These are phyloP conservation scores for Microcyclospora tardicrescens DNA, from an alignment of 2,329 filamentous ascomycete species.

Conservation along the genomic window DNA sequence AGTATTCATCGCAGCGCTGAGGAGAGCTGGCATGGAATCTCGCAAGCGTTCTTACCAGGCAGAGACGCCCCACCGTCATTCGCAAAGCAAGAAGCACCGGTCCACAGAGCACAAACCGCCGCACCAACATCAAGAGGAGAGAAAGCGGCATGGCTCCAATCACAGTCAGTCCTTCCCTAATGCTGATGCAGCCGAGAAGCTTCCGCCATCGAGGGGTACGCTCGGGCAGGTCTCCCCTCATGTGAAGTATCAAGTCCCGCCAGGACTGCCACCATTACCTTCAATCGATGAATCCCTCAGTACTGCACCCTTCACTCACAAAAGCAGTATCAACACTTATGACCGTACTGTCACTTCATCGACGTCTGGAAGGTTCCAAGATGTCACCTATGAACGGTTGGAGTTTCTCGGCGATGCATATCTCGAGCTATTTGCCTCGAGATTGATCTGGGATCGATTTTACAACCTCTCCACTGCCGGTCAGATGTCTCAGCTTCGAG, in stretches of 20 bases:
- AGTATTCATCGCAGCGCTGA: constrained; percentile 14
- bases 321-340: constrained; percentile 12
- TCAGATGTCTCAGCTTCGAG: constrained; percentile 60
- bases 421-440: constrained; percentile 62
- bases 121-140: constrained; percentile 1
- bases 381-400: constrained; percentile 58
- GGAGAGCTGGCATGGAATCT: constrained; percentile 14
- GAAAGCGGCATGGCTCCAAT: not conserved
- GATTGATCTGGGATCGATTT: constrained; percentile 64
- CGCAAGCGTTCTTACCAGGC: constrained; percentile 9
- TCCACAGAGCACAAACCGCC: constrained; percentile 3
- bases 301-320: constrained; percentile 22
- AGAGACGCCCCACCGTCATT: constrained; percentile 1
- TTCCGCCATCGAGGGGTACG: constrained; percentile 7
- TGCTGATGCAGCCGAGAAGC: constrained; percentile 7
- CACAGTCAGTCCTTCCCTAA: not conserved
- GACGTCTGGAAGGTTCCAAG: constrained; percentile 6
- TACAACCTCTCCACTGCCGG: constrained; percentile 48
- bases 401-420: constrained; percentile 87
- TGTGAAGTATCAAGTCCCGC: not conserved
- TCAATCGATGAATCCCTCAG: constrained; percentile 13
- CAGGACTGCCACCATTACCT: constrained; percentile 18
- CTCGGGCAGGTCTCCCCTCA: constrained; percentile 10
- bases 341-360: constrained; percentile 12
- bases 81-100: constrained; percentile 11